Evolutionary conservation across 2,329 filamentous ascomycete genomes (phyloP), one percentile per base, ranked within the genome.

Genomic region (Hypoxylon sp.): DNA sequence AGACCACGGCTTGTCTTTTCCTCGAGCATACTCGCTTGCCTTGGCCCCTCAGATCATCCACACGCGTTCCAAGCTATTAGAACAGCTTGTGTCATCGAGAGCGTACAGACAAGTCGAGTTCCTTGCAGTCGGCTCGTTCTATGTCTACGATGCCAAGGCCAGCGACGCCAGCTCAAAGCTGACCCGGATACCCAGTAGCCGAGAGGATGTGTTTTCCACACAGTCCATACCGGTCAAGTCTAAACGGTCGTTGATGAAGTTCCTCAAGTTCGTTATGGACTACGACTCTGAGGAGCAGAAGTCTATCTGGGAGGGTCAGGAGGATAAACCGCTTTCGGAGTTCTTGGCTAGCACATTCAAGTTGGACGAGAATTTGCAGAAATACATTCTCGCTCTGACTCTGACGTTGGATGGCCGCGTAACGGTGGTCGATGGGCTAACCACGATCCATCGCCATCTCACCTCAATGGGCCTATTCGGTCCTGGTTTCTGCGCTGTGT

Each of bases 101-200:
- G 92, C 94, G 11, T 95, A 95, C 77, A 89, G 91, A 22, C 95
- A 98, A 81, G 87, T 99, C 51, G 95, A 98, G 78, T 98, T 98
- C 74, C 88, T 96, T 69, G 94, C 95, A 30, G 93, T 98, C 27
- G 95, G 95, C 27, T 95, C 92, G 63, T 98, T 95, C 89, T 98
- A 92, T 87, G 89, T 98, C 61, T 91, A 90, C 77, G 83, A 86
- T 65, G 76, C 81, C 0, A 74, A 76, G 37, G 76, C 77, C 27
- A 35, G 72, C 27, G 69, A 66, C 8, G 74, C 20, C 73, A 13
- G 72, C 14, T 54, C 77, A 40, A 76, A 73, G 44, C 82, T 97
- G 37, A 83, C 86, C 57, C 91, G 92, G 64, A 92, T 98, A 56
- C 95, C 96, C 0, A 95, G 92, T 70, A 95, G 92, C 30, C 89